These are phyloP conservation scores for Garcia nutans DNA, from an alignment of 345 rosid genomes.

Conservation along the genomic window DNA sequence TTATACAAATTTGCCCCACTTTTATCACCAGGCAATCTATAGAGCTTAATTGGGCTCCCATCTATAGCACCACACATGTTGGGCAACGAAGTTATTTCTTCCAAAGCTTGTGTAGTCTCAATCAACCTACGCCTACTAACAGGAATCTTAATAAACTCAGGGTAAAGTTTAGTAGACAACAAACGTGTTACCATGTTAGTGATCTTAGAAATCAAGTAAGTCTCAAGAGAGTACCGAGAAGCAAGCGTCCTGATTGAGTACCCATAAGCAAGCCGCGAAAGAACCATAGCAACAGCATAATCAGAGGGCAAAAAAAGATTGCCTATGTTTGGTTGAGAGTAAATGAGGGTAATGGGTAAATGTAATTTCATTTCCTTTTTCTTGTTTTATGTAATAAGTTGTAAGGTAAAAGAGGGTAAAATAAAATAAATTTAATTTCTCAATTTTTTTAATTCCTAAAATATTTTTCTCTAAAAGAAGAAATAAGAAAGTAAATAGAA, in stretches of 20 bases:
- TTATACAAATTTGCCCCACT: slow-evolving; percentile 44
- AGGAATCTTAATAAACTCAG: slow-evolving; percentile 90
- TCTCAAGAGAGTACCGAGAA: slow-evolving; percentile 72
- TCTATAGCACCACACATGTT: slow-evolving; percentile 91
- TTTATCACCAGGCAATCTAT: slow-evolving; percentile 34
- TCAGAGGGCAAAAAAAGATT: slow-evolving; percentile 92
- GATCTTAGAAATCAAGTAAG: slow-evolving; percentile 86
- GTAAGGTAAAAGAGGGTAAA: too few species aligned
- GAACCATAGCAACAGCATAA: slow-evolving; percentile 96
- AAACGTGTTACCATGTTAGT: slow-evolving; percentile 94
- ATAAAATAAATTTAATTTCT: too few species aligned
- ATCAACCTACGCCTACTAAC: slow-evolving; percentile 73
- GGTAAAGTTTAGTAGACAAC: slow-evolving; percentile 85
- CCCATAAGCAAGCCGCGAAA: slow-evolving; percentile 82
- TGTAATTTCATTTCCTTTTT: too few species aligned
- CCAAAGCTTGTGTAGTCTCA: slow-evolving; percentile 87
- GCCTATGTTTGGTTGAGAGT: too few species aligned
- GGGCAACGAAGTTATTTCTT: slow-evolving; percentile 86
- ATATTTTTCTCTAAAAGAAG: too few species aligned
- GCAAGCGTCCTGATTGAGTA: slow-evolving; percentile 71
- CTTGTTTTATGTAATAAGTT: too few species aligned
- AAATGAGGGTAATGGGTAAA: too few species aligned
- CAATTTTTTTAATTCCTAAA: too few species aligned
- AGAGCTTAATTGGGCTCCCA: slow-evolving; percentile 70
- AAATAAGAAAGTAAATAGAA: too few species aligned